Evolutionary conservation across 2,329 filamentous ascomycete genomes (phyloP).

Genomic region (Hymenoscyphus albidus): DNA sequence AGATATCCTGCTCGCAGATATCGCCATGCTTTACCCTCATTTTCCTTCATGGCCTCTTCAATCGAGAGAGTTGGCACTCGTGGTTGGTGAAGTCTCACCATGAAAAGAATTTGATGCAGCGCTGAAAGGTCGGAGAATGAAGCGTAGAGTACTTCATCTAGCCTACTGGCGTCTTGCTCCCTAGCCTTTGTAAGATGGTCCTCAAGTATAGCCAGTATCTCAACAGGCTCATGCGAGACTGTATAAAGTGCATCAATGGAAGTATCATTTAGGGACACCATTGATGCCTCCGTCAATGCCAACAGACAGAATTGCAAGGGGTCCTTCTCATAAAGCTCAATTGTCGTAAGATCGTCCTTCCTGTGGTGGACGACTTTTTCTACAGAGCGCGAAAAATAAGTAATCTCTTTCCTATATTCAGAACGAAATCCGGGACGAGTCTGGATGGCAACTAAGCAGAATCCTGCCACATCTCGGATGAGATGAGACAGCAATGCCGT

Average conservation of each 20-base stretch:
- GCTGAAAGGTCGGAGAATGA: neutral
- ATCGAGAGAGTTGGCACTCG: neutral
- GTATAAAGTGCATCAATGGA: neutral
- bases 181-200: neutral
- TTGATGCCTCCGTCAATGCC: neutral
- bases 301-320: neutral
- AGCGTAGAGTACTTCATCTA: neutral
- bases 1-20: neutral
- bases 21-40: neutral
- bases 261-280: neutral
- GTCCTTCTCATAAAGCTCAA: neutral
- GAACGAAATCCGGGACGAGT: neutral
- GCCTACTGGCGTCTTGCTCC: neutral
- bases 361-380: neutral
- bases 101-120: neutral
- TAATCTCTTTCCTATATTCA: neutral
- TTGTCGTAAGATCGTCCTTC: neutral
- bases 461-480: neutral
- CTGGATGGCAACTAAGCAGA: too few relatives aligned
- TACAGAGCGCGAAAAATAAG: neutral
- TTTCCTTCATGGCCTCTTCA: neutral
- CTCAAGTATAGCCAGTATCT: neutral
- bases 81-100: neutral
- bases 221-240: neutral
- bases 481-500: conserved; percentile 1